Percentiles rank a stretch among this genome's conserved stretches.
phyloP scores from a whole-genome alignment of 371 early-diverging fungal species.

The Dinochytrium kinnereticum region DNA sequence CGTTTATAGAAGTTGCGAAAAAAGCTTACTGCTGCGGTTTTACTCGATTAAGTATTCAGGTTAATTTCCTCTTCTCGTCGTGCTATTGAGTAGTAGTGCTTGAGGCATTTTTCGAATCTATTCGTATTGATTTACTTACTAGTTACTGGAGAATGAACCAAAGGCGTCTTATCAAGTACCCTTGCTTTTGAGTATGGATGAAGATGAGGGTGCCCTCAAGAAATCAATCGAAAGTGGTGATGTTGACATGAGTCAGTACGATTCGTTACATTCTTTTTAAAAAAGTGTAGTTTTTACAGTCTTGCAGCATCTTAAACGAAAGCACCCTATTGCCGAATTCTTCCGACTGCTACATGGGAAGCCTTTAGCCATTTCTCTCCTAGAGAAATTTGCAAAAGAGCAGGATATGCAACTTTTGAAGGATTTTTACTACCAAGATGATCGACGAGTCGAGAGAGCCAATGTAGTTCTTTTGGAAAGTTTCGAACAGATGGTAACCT shows the following conservation, averaged over 20 bases:
- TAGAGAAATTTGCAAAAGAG: conserved; percentile 82
- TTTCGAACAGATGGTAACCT: conserved; percentile 56
- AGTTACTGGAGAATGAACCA: conserved; percentile 91
- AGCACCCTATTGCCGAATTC: conserved; percentile 83
- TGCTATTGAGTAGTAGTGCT: neutral
- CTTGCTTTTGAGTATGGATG: conserved; percentile 88
- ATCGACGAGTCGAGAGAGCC: conserved; percentile 77
- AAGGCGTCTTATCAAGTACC: conserved; percentile 93
- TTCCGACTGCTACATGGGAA: conserved; percentile 83
- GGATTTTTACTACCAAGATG: conserved; percentile 96
- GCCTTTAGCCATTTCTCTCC: conserved; percentile 77
- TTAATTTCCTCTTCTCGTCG: conserved; percentile 35
- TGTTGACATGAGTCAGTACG: conserved; percentile 77
- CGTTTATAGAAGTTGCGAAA: conserved; percentile 92
- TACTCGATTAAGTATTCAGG: conserved; percentile 85
- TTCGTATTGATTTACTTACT: neutral
- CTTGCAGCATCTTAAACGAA: conserved; percentile 84
- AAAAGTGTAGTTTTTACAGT: conserved; percentile 85
- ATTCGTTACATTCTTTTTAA: neutral
- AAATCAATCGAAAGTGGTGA: conserved; percentile 95
- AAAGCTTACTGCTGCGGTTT: conserved; percentile 88
- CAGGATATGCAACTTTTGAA: conserved; percentile 79
- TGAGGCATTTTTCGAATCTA: no score
- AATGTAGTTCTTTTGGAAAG: conserved; percentile 57
- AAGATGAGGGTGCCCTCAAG: conserved; percentile 83